phyloP scores from a whole-genome alignment of 306 rosid species.

The Medicago arabica region DNA sequence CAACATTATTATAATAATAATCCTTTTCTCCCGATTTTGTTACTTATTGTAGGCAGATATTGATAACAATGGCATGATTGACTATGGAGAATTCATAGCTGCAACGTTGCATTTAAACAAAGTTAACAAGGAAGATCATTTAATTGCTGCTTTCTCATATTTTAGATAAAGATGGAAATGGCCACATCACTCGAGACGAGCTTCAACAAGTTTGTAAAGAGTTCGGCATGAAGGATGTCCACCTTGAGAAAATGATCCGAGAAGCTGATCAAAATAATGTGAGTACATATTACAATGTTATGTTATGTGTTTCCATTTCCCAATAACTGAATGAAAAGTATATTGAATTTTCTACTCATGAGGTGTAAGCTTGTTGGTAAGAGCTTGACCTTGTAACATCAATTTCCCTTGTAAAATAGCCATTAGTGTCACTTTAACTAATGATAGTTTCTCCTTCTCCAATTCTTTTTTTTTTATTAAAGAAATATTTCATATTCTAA shows the following conservation, averaged over 20 bases:
- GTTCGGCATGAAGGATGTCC: conserved; percentile 65
- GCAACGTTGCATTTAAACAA: conserved; percentile 65
- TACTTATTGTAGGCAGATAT: conserved; percentile 68
- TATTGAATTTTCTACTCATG: too few species aligned
- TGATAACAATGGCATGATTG: conserved; percentile 78
- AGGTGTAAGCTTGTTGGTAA: too few species aligned
- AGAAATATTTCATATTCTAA: neutral
- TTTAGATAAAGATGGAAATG: conserved; percentile 86
- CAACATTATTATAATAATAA: too few species aligned
- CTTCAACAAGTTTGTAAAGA: conserved; percentile 79
- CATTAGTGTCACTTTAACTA: too few species aligned
- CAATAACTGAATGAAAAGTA: neutral
- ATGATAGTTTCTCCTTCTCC: too few species aligned
- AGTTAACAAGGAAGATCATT: conserved; percentile 64
- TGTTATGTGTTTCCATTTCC: neutral
- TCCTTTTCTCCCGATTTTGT: conserved; percentile 8
- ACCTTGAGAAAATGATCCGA: conserved; percentile 67
- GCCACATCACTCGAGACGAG: conserved; percentile 81
- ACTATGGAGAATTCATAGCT: conserved; percentile 52
- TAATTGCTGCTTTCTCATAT: conserved; percentile 74
- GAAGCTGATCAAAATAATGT: conserved; percentile 83
- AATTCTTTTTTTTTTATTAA: too few species aligned
- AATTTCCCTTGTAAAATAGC: too few species aligned
- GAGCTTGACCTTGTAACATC: too few species aligned
- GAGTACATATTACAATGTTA: conserved; percentile 30